Evolutionary conservation across 1,284 basidiomycete species (phyloP).

Genomic region (Malassezia nana): DNA sequence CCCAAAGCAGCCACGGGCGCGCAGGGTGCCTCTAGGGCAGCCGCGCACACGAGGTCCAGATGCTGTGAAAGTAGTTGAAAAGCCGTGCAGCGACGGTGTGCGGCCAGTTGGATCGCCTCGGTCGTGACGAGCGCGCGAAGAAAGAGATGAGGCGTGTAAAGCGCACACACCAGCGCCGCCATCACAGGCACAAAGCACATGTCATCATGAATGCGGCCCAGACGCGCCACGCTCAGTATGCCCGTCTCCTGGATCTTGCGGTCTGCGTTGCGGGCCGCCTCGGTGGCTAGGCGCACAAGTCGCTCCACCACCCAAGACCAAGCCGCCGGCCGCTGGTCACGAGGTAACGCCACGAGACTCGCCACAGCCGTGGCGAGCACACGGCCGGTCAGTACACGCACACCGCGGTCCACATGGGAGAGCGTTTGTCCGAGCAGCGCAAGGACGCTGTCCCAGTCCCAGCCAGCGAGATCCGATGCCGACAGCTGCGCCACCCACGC

Average conservation of each 20-base stretch:
- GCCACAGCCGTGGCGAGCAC: background rate
- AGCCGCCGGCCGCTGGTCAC: background rate
- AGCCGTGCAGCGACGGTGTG: conserved; percentile 25
- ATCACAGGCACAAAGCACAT: background rate
- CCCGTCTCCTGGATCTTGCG: conserved; percentile 13
- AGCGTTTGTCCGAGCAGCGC: background rate
- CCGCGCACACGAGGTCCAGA: conserved; percentile 27
- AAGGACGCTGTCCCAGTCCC: background rate
- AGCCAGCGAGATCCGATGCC: background rate
- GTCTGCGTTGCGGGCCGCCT: background rate
- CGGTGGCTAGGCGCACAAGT: background rate
- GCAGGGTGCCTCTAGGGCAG: conserved; percentile 31
- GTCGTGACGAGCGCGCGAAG: conserved; percentile 29
- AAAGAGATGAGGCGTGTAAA: conserved; percentile 10
- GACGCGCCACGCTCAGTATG: conserved; percentile 6
- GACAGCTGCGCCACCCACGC: background rate
- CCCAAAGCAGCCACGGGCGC: conserved; percentile 33
- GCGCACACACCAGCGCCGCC: conserved; percentile 3
- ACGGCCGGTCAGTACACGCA: conserved; percentile 11
- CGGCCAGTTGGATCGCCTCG: conserved; percentile 34
- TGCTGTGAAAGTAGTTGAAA: conserved; percentile 40
- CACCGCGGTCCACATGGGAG: background rate
- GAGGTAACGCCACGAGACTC: background rate
- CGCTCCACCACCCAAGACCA: background rate
- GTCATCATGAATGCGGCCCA: conserved; percentile 13